These are phyloP conservation scores for Sugiyamaella boreocaroliniensis DNA, from an alignment of 805 yeast genomes.

Conservation along the genomic window DNA sequence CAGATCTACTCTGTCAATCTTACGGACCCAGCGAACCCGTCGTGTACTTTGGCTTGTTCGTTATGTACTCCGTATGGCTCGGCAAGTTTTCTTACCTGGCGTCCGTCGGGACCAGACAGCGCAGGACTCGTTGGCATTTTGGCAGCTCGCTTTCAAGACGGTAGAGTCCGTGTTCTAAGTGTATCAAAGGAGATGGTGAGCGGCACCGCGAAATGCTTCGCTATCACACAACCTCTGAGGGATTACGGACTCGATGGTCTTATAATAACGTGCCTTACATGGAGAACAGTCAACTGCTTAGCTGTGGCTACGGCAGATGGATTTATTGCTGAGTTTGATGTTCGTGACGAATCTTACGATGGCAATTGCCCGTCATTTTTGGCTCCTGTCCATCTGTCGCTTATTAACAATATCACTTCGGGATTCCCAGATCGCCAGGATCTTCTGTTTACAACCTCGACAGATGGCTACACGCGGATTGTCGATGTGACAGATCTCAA, in stretches of 20 bases:
- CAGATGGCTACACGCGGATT: conserved; percentile 39
- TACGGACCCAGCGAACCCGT: conserved; percentile 6
- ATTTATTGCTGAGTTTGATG: conserved; percentile 47
- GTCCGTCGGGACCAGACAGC: conserved; percentile 26
- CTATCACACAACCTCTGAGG: conserved; percentile 3
- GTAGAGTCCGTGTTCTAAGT: conserved; percentile 42
- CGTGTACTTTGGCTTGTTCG: conserved; percentile 22
- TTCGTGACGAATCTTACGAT: conserved; percentile 22
- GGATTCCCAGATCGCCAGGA: conserved; percentile 35
- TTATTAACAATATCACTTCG: conserved; percentile 32
- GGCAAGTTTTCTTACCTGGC: conserved; percentile 21
- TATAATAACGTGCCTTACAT: conserved; percentile 44
- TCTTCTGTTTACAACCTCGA: conserved; percentile 32
- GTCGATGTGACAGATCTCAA: conserved; percentile 31
- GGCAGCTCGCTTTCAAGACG: conserved; percentile 53
- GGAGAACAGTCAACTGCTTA: conserved; percentile 38
- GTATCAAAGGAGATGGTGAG: conserved; percentile 22
- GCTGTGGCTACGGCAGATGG: conserved; percentile 59
- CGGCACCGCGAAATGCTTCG: not conserved
- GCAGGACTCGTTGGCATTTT: conserved; percentile 35
- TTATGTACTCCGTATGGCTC: conserved; percentile 30
- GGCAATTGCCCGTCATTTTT: conserved; percentile 33
- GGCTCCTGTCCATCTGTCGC: conserved; percentile 35
- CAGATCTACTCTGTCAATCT: conserved; percentile 23
- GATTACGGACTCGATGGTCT: conserved; percentile 9